Base-by-base conservation (phyloP, 805 yeast genomes). In the Saccharomycopsis olivae region DNA sequence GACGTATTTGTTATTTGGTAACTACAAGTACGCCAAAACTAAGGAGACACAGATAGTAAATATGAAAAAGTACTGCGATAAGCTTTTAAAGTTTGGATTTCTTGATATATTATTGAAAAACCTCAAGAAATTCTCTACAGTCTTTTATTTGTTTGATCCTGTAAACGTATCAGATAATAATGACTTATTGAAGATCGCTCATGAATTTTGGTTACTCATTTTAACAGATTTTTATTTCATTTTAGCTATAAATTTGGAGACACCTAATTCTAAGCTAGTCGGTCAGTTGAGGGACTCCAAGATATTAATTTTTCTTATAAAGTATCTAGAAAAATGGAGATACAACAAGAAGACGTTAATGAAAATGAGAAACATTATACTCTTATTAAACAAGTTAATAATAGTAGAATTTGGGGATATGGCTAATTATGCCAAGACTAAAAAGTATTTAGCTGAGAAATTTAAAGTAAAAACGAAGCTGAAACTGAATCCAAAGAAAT, bases 311-410 rank as follows among this genome's bases (percentile, higher is more conserved):
- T 54, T 54, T 13, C 46, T 83, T 5, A 58, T 74, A 1, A 56
- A 60, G 29, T 66, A 70, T 36, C 64, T 82, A 6, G 88, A 79
- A 46, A 60, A 67, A 33, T 79, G 89, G 84, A 69, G 83, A 48
- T 75, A 83, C 78, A 56, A 54, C 32, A 59, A 66, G 37, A 53
- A 61, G 33, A 41, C 55, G 9, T 51, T 61, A 17, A 58, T 69
- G 61, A 65, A 78, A 46, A 60, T 78, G 10, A 60, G 92, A 50
- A 71, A 76, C 49, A 61, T 81, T 1, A 59, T 80, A 1, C 50
- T 66, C 13, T 47, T 82, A 1, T 46, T 74, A 1, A 71, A 75
- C 58, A 78, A 78, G 46, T 53, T 74, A 13, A 50, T 78, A 1
- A 49, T 72, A 9, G 58, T 79, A 10, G 75, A 72, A 43, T 71